These are phyloP conservation scores for Prototheca wickerhamii DNA, from an alignment of 163 green algal genomes.

Conservation along the genomic window DNA sequence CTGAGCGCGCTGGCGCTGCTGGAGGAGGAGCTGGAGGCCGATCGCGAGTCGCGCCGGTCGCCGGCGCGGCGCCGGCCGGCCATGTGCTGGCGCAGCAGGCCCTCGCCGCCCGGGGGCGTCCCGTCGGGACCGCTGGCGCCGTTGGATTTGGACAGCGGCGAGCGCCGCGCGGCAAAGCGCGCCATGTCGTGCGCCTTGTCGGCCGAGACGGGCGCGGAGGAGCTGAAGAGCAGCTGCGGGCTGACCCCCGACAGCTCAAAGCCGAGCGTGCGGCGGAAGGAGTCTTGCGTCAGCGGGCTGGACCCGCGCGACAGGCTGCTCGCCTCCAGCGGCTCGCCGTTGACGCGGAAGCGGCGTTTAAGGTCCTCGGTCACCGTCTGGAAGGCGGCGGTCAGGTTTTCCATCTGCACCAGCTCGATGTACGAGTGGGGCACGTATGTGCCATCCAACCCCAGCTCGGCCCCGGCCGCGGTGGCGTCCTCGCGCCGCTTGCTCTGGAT, in stretches of 20 bases:
- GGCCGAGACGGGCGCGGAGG: constrained; percentile 3
- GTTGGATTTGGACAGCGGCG: not conserved
- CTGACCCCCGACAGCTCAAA: constrained; percentile 14
- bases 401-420: constrained; percentile 92
- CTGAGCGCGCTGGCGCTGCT: not conserved
- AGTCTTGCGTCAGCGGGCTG: constrained; percentile 3
- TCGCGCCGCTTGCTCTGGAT: constrained; percentile 68
- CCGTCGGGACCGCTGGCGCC: not conserved
- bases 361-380: constrained; percentile 66
- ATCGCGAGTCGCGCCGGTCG: not conserved
- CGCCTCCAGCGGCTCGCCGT: constrained; percentile 38
- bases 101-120: constrained; percentile 1
- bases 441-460: constrained; percentile 66
- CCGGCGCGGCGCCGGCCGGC: not conserved
- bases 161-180: too few species aligned
- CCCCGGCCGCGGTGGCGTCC: constrained; percentile 49
- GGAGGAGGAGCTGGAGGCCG: not conserved
- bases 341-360: constrained; percentile 46
- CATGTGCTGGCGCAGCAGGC: constrained; percentile 28
- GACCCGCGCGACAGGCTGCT: constrained; percentile 13
- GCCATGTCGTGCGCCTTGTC: too few species aligned
- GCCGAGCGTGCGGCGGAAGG: constrained; percentile 27
- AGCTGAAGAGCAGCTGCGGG: not conserved
- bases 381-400: constrained; percentile 71
- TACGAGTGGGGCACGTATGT: constrained; percentile 84